phyloP scores from a whole-genome alignment of 495 filamentous ascomycete species.

The Lentithecium fluviatile region DNA sequence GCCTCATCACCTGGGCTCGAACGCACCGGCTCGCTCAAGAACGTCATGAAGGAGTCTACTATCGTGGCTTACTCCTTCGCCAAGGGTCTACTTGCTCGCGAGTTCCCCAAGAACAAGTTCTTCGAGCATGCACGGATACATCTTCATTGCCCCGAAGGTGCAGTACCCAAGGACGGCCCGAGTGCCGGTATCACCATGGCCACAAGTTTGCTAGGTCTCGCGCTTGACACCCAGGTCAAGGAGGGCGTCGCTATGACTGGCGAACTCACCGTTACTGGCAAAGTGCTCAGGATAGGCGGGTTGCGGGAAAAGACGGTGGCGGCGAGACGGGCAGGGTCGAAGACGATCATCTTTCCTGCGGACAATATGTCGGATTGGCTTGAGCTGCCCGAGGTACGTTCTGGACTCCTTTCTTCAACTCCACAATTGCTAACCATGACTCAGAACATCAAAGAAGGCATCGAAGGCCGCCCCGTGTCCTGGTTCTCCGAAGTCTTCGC shows the following conservation, averaged over 20 bases:
- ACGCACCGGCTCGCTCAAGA: constrained; percentile 90
- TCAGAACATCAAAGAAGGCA: constrained; percentile 94
- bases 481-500: constrained; percentile 97
- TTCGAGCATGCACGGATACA: constrained; percentile 96
- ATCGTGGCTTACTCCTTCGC: constrained; percentile 93
- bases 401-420: no score
- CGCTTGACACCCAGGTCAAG: constrained; percentile 72
- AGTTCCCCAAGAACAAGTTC: constrained; percentile 87
- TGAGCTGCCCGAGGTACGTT: constrained; percentile 89
- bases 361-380: constrained; percentile 98
- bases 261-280: constrained; percentile 95
- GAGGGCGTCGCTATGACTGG: constrained; percentile 97
- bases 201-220: constrained; percentile 81
- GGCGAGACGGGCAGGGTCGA: constrained; percentile 87
- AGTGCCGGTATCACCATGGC: constrained; percentile 98
- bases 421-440: constrained; percentile 41
- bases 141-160: constrained; percentile 95
- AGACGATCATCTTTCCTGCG: constrained; percentile 89
- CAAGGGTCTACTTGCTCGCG: constrained; percentile 78
- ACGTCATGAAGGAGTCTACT: constrained; percentile 97
- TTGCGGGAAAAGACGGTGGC: constrained; percentile 99
- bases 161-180: constrained; percentile 92
- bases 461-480: constrained; percentile 81
- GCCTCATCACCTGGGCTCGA: constrained; percentile 75
- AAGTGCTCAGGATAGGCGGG: constrained; percentile 93